A percentile compares a stretch with the other conserved stretches of the same genome.
These are phyloP conservation scores for Buddleja alternifolia DNA, from an alignment of 257 asterid species.

Conservation along the genomic window DNA sequence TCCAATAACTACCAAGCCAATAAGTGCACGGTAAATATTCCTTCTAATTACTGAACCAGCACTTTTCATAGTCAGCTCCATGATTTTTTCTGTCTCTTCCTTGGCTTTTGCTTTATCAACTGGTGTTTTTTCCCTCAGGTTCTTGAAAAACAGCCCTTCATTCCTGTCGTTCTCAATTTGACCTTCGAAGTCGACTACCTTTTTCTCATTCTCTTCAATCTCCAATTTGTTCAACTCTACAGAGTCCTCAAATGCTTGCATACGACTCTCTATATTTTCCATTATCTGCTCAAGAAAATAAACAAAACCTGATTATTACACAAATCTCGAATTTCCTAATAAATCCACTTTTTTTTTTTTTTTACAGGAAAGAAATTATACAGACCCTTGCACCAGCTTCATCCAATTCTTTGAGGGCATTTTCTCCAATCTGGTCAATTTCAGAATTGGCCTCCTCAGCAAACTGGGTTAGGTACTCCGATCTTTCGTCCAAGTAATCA, in stretches of 20 bases:
- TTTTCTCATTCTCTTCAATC: constrained; percentile 66
- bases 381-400: constrained; percentile 83
- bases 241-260: constrained; percentile 93
- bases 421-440: constrained; percentile 83
- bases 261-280: constrained; percentile 77
- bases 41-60: constrained; percentile 68
- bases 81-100: constrained; percentile 69
- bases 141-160: constrained; percentile 88
- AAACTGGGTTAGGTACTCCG: constrained; percentile 71
- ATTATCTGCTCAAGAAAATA: constrained; percentile 68
- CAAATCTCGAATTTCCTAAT: not conserved
- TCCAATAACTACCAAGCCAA: constrained; percentile 64
- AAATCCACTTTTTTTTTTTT: constrained; percentile 3
- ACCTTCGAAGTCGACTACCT: constrained; percentile 61
- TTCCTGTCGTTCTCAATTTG: constrained; percentile 64
- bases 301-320: constrained; percentile 18
- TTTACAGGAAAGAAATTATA: constrained; percentile 11
- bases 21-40: constrained; percentile 72
- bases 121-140: constrained; percentile 51
- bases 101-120: constrained; percentile 57
- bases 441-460: constrained; percentile 91
- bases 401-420: constrained; percentile 82
- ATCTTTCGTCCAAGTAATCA: constrained; percentile 82
- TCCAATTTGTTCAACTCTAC: constrained; percentile 66
- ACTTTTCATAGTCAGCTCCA: constrained; percentile 51